Evolutionary conservation across 768 basidiomycete species (phyloP).

Genomic region (Tylopilus felleus): DNA sequence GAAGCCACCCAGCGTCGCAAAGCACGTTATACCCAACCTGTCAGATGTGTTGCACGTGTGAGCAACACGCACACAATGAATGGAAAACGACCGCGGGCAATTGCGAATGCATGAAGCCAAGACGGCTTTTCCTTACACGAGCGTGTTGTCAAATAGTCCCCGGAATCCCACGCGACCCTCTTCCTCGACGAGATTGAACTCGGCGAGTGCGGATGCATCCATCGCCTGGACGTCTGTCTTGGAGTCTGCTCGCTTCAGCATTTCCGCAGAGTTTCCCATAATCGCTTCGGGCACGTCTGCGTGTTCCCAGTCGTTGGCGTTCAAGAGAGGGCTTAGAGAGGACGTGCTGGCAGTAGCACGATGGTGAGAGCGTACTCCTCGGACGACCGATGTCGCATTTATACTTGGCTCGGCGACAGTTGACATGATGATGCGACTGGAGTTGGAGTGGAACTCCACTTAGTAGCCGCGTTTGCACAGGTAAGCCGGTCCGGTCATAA

Average conservation of each 20-base stretch:
- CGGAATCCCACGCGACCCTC: slow-evolving; percentile 25
- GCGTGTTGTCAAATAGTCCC: slow-evolving; percentile 28
- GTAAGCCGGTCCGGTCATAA: not conserved
- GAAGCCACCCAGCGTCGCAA: slow-evolving; percentile 32
- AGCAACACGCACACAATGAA: not conserved
- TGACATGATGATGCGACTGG: not conserved
- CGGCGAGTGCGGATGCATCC: not conserved
- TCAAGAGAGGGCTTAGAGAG: slow-evolving; percentile 10
- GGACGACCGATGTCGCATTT: slow-evolving; percentile 4
- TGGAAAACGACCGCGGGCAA: not conserved
- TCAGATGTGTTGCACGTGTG: not conserved
- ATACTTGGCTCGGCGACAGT: slow-evolving; percentile 5
- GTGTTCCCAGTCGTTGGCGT: slow-evolving; percentile 6
- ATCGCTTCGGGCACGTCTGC: not conserved
- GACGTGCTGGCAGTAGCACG: slow-evolving; percentile 13
- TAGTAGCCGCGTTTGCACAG: not conserved
- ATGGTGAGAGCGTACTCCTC: not conserved
- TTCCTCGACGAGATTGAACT: slow-evolving; percentile 10
- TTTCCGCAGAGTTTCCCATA: slow-evolving; percentile 8
- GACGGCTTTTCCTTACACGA: slow-evolving; percentile 22
- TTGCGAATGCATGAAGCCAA: not conserved
- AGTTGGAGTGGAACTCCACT: not conserved
- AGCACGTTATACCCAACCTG: slow-evolving; percentile 32
- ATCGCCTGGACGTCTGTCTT: not conserved
- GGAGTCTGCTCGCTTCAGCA: not conserved